These are phyloP conservation scores for Trichoderma endophyticum DNA, from an alignment of 2,329 filamentous ascomycete genomes.

Conservation along the genomic window DNA sequence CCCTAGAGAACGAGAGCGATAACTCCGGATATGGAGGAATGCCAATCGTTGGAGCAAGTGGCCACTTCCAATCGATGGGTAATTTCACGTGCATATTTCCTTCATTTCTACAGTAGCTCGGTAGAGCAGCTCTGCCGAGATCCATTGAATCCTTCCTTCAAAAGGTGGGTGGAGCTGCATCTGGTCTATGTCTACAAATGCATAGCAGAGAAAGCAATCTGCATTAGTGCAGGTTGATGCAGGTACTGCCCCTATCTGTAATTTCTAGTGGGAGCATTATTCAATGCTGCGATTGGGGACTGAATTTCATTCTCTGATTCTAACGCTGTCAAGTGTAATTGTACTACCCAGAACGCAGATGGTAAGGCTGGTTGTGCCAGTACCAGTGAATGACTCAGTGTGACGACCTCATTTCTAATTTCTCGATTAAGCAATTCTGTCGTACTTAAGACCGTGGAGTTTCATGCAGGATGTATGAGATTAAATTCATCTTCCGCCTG, in stretches of 20 bases:
- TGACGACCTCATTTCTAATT: background rate
- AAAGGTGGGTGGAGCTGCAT: background rate
- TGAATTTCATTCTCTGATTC: background rate
- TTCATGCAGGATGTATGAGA: background rate
- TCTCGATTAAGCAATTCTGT: background rate
- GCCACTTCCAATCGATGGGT: background rate
- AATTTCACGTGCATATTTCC: background rate
- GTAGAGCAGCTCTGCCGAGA: background rate
- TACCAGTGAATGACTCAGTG: background rate
- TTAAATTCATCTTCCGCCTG: background rate
- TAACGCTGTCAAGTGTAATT: background rate
- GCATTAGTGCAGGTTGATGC: background rate
- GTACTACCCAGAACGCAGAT: background rate
- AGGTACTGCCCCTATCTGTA: background rate
- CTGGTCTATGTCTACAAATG: background rate
- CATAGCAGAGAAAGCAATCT: background rate
- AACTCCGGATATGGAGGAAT: background rate
- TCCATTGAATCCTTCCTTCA: background rate
- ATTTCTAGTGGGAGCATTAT: background rate
- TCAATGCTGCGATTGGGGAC: background rate
- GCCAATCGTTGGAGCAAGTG: background rate
- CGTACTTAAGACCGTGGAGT: background rate
- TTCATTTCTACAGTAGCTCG: background rate
- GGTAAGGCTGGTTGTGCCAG: background rate
- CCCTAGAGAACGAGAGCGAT: background rate